Base-by-base conservation (phyloP, 768 basidiomycete species). In the Leccinum aurantiacum region DNA sequence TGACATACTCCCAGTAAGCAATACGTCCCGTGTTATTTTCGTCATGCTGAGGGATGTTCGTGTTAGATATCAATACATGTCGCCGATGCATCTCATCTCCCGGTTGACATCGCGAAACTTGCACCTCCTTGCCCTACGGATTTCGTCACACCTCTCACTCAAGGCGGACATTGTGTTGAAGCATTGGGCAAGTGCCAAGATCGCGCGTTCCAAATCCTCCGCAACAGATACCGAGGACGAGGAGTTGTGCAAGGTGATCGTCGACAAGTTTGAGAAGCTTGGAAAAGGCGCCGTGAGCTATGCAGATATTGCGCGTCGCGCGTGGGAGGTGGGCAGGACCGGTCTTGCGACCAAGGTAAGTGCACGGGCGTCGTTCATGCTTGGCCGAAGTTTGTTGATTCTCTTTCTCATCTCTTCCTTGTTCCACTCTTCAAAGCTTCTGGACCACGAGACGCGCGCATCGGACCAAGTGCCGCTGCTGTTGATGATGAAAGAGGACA, bases 131-230 rank as follows among this genome's bases (percentile, higher is more conserved):
- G 94, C 96, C 8, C 84, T 98, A 17, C 87, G 95, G 25, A 88
- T 98, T 63, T 95, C 95, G 3, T 81, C 85, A 1, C 94, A 87
- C 75, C 82, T 98, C 31, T 82, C 84, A 15, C 79, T 98, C 49
- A 89, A 91, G 54, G 90, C 94, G 1, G 90, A 95, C 63, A 82
- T 85, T 0, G 94, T 98, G 1, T 78, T 99, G 46, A 91, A 88
- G 63, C 96, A 98, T 69, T 99, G 97, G 97, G 97, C 97, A 1
- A 88, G 87, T 60, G 89, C 93, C 1, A 96, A 97, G 74, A 97
- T 99, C 59, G 73, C 85, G 52, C 84, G 83, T 15, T 87, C 92
- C 11, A 85, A 85, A 61, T 79, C 88, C 0, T 78, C 84, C 0
- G 74, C 83, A 1, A 86, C 87, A 13, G 76, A 86, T 13, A 77